phyloP scores from a whole-genome alignment of 352 stramenopile genomes.

The Globisporangium irregulare region DNA sequence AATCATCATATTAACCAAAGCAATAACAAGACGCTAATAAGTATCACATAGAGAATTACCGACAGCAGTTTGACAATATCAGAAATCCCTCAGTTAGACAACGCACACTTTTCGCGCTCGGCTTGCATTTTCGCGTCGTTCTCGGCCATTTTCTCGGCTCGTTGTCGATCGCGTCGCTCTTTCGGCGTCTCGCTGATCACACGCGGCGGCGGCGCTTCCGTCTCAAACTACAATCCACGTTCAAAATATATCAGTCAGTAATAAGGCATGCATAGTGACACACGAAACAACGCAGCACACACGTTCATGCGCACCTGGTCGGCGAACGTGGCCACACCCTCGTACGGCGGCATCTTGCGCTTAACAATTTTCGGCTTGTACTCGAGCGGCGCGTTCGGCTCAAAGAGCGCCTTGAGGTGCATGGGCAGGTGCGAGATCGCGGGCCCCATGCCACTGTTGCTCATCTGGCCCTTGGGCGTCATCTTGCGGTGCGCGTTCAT shows the following conservation, averaged over 20 bases:
- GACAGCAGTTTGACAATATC: background rate
- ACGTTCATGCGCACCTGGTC: slow-evolving; percentile 22
- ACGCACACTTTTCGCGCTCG: slow-evolving; percentile 56
- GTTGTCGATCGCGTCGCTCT: slow-evolving; percentile 61
- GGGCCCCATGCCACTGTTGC: slow-evolving; percentile 80
- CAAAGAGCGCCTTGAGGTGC: slow-evolving; percentile 80
- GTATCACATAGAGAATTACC: background rate
- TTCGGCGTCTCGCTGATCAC: slow-evolving; percentile 74
- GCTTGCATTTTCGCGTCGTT: slow-evolving; percentile 70
- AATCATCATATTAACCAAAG: background rate
- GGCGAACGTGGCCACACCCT: slow-evolving; percentile 43
- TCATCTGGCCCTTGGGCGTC: slow-evolving; percentile 89
- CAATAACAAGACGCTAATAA: background rate
- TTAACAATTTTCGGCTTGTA: slow-evolving; percentile 74
- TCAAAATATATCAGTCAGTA: background rate
- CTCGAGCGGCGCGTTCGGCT: slow-evolving; percentile 71
- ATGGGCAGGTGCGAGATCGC: slow-evolving; percentile 77
- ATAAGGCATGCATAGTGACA: background rate
- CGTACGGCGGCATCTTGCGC: slow-evolving; percentile 86
- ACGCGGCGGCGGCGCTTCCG: slow-evolving; percentile 46
- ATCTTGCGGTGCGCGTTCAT: slow-evolving; percentile 81
- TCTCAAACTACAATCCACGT: slow-evolving; percentile 47
- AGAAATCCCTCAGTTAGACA: background rate
- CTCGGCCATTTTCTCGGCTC: slow-evolving; percentile 50
- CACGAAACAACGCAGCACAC: background rate